Conservation (phyloP, 2,329 filamentous ascomycete genomes). For the Trichoderma pleuroti region DNA sequence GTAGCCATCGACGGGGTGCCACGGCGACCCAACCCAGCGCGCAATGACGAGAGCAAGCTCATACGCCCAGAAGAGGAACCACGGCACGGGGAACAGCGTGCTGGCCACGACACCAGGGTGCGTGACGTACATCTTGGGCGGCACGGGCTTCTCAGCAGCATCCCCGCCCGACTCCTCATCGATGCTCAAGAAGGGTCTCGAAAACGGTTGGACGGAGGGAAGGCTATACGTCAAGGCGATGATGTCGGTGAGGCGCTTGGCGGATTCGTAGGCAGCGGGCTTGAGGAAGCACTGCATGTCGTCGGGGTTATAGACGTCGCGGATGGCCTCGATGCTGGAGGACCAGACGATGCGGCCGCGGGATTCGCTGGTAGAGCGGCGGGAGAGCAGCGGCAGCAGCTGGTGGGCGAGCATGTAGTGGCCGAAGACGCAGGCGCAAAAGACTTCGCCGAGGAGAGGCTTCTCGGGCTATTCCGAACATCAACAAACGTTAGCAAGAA, state of each 20-base stretch:
- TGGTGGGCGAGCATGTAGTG: slow-evolving; percentile 87
- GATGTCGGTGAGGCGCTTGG: slow-evolving; percentile 83
- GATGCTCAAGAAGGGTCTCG: slow-evolving; percentile 52
- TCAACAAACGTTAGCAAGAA: neutral
- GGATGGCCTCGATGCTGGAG: slow-evolving; percentile 69
- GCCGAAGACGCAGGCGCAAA: slow-evolving; percentile 89
- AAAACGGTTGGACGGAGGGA: slow-evolving; percentile 57
- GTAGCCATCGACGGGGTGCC: slow-evolving; percentile 79
- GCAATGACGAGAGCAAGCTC: slow-evolving; percentile 63
- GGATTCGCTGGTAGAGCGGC: slow-evolving; percentile 37
- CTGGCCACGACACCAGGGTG: slow-evolving; percentile 89
- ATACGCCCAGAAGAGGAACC: slow-evolving; percentile 68
- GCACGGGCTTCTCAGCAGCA: slow-evolving; percentile 25
- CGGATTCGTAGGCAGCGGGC: slow-evolving; percentile 71
- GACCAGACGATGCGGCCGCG: slow-evolving; percentile 80
- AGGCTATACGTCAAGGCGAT: slow-evolving; percentile 70
- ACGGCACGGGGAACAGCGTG: slow-evolving; percentile 70
- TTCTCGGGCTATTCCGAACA: slow-evolving; percentile 42
- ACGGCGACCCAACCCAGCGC: slow-evolving; percentile 78
- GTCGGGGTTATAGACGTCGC: slow-evolving; percentile 52
- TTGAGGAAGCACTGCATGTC: slow-evolving; percentile 74
- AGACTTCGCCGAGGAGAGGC: slow-evolving; percentile 72
- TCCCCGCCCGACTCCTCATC: slow-evolving; percentile 21
- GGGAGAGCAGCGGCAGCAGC: slow-evolving; percentile 68
- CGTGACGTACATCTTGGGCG: slow-evolving; percentile 68